Evolutionary conservation across 2,329 filamentous ascomycete genomes (phyloP), one percentile per base, ranked within the genome.

Genomic region (Tolypocladium cylindrosporum): DNA sequence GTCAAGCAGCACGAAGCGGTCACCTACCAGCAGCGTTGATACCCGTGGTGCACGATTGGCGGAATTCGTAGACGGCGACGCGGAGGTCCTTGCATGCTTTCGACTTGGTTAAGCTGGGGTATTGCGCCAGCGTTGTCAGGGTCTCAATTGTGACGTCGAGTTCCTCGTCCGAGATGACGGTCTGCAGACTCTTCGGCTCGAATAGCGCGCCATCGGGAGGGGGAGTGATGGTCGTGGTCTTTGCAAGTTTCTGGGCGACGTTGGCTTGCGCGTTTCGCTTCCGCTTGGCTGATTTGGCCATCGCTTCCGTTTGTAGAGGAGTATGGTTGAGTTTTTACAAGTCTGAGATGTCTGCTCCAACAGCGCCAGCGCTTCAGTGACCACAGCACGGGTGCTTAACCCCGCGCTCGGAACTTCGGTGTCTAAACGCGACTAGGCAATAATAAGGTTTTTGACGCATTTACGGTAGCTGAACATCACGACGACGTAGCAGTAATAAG

Each of bases 81-180:
- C 87, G 77, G 2, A 89, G 72, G 54, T 86, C 83, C 65, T 83
- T 86, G 72, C 86, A 89, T 31, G 77, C 78, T 65, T 87, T 88
- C 0, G 84, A 83, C 69, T 89, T 89, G 68, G 87, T 88, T 27
- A 88, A 66, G 27, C 70, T 72, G 0, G 86, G 86, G 61, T 88
- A 79, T 58, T 80, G 71, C 0, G 84, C 72, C 13, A 89, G 76
- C 0, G 80, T 77, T 2, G 73, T 75, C 36, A 89, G 76, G 0
- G 85, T 88, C 39, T 89, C 86, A 58, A 87, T 77, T 1, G 85
- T 77, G 58, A 88, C 82, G 52, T 88, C 86, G 57, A 89, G 76
- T 61, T 89, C 86, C 63, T 88, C 85, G 19, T 77, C 75, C 2
- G 83, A 83, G n/a, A 83, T 75, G 59, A 86, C 70, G 0, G 78